Base-by-base conservation (phyloP, 148 eudicot species). In the Drosera capensis region DNA sequence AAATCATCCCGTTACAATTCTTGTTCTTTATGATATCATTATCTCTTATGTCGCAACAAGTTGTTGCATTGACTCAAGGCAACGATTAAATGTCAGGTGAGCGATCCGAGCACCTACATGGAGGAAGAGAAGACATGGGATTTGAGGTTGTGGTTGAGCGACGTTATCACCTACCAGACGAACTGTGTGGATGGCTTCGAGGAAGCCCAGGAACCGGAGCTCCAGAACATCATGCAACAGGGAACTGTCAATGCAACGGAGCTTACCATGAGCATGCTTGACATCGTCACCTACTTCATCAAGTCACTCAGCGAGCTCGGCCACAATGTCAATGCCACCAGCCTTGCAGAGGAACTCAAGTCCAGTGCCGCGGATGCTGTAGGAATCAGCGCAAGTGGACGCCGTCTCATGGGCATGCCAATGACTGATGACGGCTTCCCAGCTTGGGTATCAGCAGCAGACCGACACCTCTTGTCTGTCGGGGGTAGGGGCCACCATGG, bases 71-170 rank as follows among this genome's bases (percentile, higher is more conserved):
- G 0, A 43, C 66, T 7, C 43, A 54, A n/a, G n/a, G n/a, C n/a
- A n/a, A n/a, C n/a, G n/a, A n/a, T n/a, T n/a, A n/a, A n/a, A n/a
- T n/a, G n/a, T 2, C 36, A 43, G 26, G 67, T 75, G 0, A 64
- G 70, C 1, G 56, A 64, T 5, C 50, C 62, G 26, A 18, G 46
- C 1, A 4, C 62, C 3, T 68, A 72, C 45, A 46, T 57, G 7
- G 44, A 59, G 2, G 16, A 46, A 0, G 69, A 51, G 2, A 34
- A 52, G 9, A 53, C 54, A 3, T 62, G 58, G 30, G 74, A 72
- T 2, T 56, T 83, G 20, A 56, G 61, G 34, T 51, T 67, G 21
- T 80, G 81, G 75, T 52, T 84, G 4, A 71, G 64, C 9, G 88
- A 75, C 0, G 79, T 70, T 3, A 28, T 62, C 18, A 59, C 75